Evolutionary conservation across 2,329 filamentous ascomycete species (phyloP), one percentile per base, ranked within the genome.

Genomic region (Cryphonectria parasitica): DNA sequence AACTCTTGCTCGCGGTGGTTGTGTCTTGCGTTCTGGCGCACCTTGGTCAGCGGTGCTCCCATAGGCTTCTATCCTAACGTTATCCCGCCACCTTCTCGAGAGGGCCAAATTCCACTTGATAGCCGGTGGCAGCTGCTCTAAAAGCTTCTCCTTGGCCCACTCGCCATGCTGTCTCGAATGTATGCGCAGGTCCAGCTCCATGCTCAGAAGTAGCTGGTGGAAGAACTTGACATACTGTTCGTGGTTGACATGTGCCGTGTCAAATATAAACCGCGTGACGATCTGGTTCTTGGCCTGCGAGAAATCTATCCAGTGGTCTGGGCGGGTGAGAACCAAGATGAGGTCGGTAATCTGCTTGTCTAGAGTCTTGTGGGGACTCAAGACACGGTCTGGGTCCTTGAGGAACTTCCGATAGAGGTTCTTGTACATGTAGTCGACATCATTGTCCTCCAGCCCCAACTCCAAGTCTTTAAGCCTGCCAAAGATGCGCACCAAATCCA

Each of bases 271-370:
- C 68, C 90, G 89, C 3, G 92, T 92, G 34, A 91, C 88, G 31
- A 93, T 89, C 76, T 94, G 92, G 75, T 93, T 92, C 76, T 87
- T 88, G 4, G 87, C 87, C 49, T 85, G 83, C 39, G 90, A 91
- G 75, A 93, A 92, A 78, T 94, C 91, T 74, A 91, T 89, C 92
- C 92, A 94, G 70, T 77, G 69, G 70, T 89, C 86, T 0, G 87
- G 84, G n/a, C 90, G 85, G 1, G 90, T 90, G 15, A 94, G 81
- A 0, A 91, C 90, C 74, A 89, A 85, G 69, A 93, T 89, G 31
- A 94, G 83, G 77, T 94, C 91, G 41, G 86, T 88, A 71, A 94
- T 93, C 78, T 94, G 92, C 77, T 86, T 87, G 73, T 92, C 90
- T 73, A 93, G 85, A 2, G 87, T 84, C 73, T 85, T 87, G 76